A percentile compares a stretch with the other conserved stretches of the same genome.
Conservation (phyloP, 75 land plant species). For the Ceratopteris richardii region DNA sequence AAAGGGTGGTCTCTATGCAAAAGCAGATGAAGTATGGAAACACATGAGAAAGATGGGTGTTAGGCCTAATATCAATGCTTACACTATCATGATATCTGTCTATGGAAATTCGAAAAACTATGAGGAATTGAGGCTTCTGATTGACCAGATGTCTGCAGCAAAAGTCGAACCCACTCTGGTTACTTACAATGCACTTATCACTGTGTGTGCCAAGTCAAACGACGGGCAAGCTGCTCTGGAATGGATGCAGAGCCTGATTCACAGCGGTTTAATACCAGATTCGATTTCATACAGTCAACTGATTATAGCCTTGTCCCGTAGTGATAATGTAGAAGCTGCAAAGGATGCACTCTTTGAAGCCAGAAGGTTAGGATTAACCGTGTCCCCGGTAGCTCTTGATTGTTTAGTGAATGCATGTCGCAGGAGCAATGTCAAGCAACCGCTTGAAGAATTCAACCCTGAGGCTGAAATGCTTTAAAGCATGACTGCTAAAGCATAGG, state of each 20-base stretch:
- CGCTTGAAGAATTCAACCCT: no score
- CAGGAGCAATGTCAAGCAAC: no score
- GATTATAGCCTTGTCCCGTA: no score
- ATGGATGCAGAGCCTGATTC: constrained; percentile 37
- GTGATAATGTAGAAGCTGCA: no score
- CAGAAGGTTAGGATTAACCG: no score
- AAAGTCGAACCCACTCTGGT: constrained; percentile 52
- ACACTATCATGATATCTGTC: constrained; percentile 69
- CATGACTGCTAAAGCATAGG: no score
- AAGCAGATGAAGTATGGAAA: constrained; percentile 57
- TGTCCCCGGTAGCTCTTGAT: no score
- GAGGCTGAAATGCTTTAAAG: no score
- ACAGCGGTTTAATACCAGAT: no score
- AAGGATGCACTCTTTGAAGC: no score
- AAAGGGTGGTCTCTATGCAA: constrained; percentile 52
- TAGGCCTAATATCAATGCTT: constrained; percentile 60
- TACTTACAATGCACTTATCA: constrained; percentile 72
- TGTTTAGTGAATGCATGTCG: no score
- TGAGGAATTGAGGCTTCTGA: constrained; percentile 32
- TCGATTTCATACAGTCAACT: no score
- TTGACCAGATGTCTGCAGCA: constrained; percentile 43
- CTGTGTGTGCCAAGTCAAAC: constrained; percentile 44
- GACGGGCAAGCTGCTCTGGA: constrained; percentile 54
- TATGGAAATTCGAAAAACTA: constrained; percentile 46
- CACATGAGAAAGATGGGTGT: constrained; percentile 67